A percentile compares a stretch with the other conserved stretches of the same genome.
phyloP scores from a whole-genome alignment of 1,284 basidiomycete genomes.

The Sparassis latifolia region DNA sequence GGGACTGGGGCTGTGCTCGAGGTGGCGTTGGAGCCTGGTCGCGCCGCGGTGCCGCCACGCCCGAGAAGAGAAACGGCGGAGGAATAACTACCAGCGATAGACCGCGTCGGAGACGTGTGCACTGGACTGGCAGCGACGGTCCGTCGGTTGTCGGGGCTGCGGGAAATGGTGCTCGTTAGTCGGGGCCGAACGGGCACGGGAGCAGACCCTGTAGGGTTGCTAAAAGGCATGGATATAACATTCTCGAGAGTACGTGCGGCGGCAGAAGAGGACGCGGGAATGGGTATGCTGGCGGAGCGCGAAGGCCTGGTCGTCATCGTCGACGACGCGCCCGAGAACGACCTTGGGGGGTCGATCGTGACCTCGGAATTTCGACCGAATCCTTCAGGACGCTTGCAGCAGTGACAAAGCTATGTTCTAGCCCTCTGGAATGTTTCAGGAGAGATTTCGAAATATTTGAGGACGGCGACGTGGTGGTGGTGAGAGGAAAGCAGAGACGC shows the following conservation, averaged over 20 bases:
- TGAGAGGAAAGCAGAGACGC: too few species aligned
- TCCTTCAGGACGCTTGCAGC: too few species aligned
- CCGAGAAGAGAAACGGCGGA: slow-evolving; percentile 20
- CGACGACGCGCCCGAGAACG: too few species aligned
- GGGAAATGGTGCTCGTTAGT: slow-evolving; percentile 10
- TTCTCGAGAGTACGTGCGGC: slow-evolving; percentile 54
- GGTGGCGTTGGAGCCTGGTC: slow-evolving; percentile 6
- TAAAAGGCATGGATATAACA: slow-evolving; percentile 53
- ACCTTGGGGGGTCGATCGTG: too few species aligned
- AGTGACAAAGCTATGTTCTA: too few species aligned
- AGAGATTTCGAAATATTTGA: too few species aligned
- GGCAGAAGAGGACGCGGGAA: slow-evolving; percentile 37
- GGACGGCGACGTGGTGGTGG: too few species aligned
- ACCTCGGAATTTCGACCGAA: too few species aligned
- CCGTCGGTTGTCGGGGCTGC: slow-evolving; percentile 14
- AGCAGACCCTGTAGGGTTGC: slow-evolving; percentile 21
- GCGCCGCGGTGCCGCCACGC: slow-evolving; percentile 14
- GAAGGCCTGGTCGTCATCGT: slow-evolving; percentile 31
- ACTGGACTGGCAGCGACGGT: slow-evolving; percentile 5
- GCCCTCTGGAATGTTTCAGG: too few species aligned
- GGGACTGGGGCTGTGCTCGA: slow-evolving; percentile 13
- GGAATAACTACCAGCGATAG: slow-evolving; percentile 5
- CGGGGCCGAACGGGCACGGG: slow-evolving; percentile 23
- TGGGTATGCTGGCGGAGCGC: slow-evolving; percentile 59
- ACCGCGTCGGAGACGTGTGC: slow-evolving; percentile 2